Conservation (phyloP, 2,329 filamentous ascomycete species). For the Grosmannia huntii region DNA sequence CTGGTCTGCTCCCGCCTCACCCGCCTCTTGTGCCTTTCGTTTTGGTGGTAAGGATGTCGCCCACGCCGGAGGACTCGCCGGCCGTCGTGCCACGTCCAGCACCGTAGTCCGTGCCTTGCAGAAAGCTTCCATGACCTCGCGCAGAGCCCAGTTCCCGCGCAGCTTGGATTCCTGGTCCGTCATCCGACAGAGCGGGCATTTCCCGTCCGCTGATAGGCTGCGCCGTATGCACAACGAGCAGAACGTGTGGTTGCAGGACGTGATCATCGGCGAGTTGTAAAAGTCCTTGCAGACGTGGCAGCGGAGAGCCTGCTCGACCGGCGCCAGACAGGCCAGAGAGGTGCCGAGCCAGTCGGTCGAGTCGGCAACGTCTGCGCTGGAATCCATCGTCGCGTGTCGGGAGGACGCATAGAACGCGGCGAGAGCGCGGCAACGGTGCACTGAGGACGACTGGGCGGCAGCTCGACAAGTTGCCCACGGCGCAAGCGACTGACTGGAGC, state of each 20-base stretch:
- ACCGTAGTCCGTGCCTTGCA: constrained; percentile 47
- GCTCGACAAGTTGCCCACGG: background rate
- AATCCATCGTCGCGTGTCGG: constrained; percentile 6
- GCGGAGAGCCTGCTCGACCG: constrained; percentile 73
- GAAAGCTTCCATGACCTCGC: constrained; percentile 76
- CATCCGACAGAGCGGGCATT: constrained; percentile 73
- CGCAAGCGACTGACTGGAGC: background rate
- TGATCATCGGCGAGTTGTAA: constrained; percentile 88
- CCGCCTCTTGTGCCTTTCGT: constrained; percentile 29
- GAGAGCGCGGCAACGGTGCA: background rate
- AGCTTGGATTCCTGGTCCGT: constrained; percentile 74
- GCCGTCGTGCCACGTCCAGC: constrained; percentile 48
- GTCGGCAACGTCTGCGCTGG: constrained; percentile 43
- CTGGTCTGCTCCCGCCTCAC: background rate
- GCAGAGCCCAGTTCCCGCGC: constrained; percentile 70
- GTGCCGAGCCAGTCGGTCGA: constrained; percentile 78
- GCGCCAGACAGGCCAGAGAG: constrained; percentile 49
- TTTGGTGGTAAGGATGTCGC: constrained; percentile 28
- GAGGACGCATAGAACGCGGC: background rate
- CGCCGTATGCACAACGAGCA: constrained; percentile 92
- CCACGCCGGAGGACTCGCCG: constrained; percentile 13
- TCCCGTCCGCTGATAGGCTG: constrained; percentile 68
- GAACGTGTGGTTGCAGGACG: constrained; percentile 88
- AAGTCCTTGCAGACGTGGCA: constrained; percentile 99
- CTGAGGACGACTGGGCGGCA: background rate